Base-by-base conservation (phyloP, 495 filamentous ascomycete genomes). In the Penicillium malachiteum region DNA sequence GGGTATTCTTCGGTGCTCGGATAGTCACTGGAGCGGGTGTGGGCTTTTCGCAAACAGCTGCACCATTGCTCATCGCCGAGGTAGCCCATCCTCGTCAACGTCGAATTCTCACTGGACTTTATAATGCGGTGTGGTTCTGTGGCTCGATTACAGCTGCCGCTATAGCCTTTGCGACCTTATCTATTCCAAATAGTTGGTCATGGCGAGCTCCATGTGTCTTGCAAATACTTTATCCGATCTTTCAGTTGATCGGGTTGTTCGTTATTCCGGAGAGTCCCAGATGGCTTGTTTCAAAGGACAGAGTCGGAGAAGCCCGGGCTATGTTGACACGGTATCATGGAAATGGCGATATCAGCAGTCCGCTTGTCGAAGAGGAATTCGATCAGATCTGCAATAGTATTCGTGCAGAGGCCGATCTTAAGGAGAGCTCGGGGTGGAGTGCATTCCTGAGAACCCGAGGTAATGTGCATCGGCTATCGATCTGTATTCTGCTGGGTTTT, bases 361-460 rank as follows among this genome's bases (percentile, higher is more conserved):
- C 55, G 12, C 41, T 64, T 8, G 68, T 70, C 3, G 65, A 62
- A 21, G 62, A 63, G 30, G 74, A 76, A 48, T 73, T 68, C 32
- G 57, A 70, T 18, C 66, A 74, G 45, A 74, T 72, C 68, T 68
- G 63, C 54, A 58, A 78, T 74, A 73, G 81, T 82, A 72, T 85
- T 77, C 9, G 76, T 83, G 65, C 60, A 3, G 70, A 61, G 30
- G 59, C 57, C 8, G 69, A 56, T 52, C 18, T 57, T 7, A 57
- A 55, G 33, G 64, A 53, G 31, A 37, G 49, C 11, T 57, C 55
- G 7, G 51, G 49, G 4, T 69, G 55, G 70, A 67, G 54, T 57
- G 64, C 61, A 21, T 86, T 90, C 73, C 76, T 87, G 71, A 71
- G 67, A 44, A 85, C 82, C 47, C 81, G 78, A 63, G 85, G 86